Evolutionary conservation across 2,329 filamentous ascomycete species (phyloP).

Genomic region (Xylariales sp.): DNA sequence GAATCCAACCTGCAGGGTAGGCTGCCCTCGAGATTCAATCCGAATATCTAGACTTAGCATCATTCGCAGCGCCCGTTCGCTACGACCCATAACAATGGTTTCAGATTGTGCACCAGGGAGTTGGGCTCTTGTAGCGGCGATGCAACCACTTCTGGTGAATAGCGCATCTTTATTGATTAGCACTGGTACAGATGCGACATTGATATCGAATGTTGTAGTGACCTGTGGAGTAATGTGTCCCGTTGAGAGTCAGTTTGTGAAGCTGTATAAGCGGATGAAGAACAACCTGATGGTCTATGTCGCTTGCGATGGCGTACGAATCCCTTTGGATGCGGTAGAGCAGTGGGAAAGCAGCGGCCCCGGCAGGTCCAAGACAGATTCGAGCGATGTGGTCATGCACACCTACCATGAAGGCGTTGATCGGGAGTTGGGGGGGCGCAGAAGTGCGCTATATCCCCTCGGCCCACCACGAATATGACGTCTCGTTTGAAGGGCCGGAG

Average conservation of each 20-base stretch:
- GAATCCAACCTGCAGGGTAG: not conserved
- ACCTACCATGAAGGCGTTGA: conserved; percentile 32
- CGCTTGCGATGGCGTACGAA: conserved; percentile 27
- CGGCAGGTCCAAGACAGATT: conserved; percentile 26
- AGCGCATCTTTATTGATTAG: conserved; percentile 18
- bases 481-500: conserved; percentile 26
- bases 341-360: conserved; percentile 28
- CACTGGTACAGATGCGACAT: conserved; percentile 26
- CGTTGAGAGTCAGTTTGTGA: conserved; percentile 14
- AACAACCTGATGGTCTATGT: conserved; percentile 25
- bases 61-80: conserved; percentile 23
- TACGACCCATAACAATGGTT: not conserved
- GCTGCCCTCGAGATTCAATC: conserved; percentile 3
- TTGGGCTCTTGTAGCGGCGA: conserved; percentile 3
- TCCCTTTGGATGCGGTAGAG: conserved; percentile 23
- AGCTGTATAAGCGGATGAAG: conserved; percentile 23
- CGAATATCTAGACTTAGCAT: conserved; percentile 26
- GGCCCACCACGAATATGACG: conserved; percentile 25
- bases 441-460: not conserved
- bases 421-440: conserved; percentile 19
- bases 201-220: conserved; percentile 12
- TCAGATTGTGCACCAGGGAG: conserved; percentile 1
- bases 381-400: conserved; percentile 27
- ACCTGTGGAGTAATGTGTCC: conserved; percentile 12
- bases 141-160: conserved; percentile 7